These are phyloP conservation scores for Thozetella sp. DNA, from an alignment of 495 filamentous ascomycete genomes.

Conservation along the genomic window DNA sequence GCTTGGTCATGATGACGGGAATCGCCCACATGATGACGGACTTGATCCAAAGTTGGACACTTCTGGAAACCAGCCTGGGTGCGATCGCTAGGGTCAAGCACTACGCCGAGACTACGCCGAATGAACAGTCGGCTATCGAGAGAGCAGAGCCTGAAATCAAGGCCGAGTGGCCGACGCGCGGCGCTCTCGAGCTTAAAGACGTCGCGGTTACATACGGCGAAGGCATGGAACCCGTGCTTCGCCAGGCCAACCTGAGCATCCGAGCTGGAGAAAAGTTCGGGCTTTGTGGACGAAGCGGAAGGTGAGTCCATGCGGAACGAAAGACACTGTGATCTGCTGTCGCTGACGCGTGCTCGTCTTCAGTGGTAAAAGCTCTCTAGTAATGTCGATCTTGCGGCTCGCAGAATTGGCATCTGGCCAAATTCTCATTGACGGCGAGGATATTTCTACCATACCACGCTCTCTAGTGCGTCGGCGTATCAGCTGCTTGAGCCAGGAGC, in stretches of 20 bases:
- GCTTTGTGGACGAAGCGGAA: conserved; percentile 40
- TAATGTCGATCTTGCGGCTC: conserved; percentile 37
- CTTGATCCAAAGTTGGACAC: conserved; percentile 36
- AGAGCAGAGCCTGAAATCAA: conserved; percentile 46
- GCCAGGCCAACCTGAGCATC: conserved; percentile 51
- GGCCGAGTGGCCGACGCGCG: conserved; percentile 40
- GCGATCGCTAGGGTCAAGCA: conserved; percentile 54
- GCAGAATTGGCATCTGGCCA: conserved; percentile 26
- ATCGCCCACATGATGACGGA: conserved; percentile 27
- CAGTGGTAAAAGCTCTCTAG: conserved; percentile 43
- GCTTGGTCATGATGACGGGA: conserved; percentile 33
- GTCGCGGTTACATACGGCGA: conserved; percentile 35
- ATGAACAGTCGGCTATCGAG: conserved; percentile 40
- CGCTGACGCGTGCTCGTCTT: no score
- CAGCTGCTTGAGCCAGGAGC: conserved; percentile 47
- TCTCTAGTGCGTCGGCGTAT: conserved; percentile 27
- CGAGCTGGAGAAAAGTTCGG: conserved; percentile 58
- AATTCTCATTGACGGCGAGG: conserved; percentile 48
- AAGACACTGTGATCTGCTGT: neutral
- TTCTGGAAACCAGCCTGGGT: conserved; percentile 41
- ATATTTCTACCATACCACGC: conserved; percentile 35
- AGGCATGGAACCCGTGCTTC: conserved; percentile 26
- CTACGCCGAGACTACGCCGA: conserved; percentile 48
- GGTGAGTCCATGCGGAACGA: neutral
- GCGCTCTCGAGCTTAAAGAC: conserved; percentile 50